Evolutionary conservation across 73 alveolate species (phyloP).

Genomic region (Breviolum minutum): DNA sequence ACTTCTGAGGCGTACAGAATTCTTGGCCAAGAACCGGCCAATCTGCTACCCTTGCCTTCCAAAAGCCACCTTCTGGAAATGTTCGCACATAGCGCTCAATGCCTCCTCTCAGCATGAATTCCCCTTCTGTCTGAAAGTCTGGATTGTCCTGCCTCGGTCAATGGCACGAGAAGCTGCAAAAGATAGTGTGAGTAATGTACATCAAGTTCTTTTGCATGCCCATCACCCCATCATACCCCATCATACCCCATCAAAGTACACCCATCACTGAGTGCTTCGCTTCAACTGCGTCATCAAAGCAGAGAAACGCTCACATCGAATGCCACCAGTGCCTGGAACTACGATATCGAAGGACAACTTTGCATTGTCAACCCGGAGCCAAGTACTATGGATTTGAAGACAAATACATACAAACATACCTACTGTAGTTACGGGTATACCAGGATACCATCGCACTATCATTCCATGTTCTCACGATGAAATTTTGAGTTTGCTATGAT

Average conservation of each 20-base stretch:
- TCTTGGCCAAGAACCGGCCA: not conserved
- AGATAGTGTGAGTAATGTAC: not conserved
- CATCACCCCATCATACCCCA: not conserved
- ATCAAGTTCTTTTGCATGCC: not conserved
- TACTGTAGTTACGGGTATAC: not conserved
- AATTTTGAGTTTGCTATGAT: too few relatives aligned
- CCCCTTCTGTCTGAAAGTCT: constrained; percentile 86
- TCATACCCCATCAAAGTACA: not conserved
- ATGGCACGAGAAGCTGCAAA: too few relatives aligned
- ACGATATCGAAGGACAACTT: not conserved
- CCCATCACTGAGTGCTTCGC: not conserved
- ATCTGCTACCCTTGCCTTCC: constrained; percentile 41
- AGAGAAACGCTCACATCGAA: constrained; percentile 93
- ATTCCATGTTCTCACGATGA: too few relatives aligned
- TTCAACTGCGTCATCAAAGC: constrained; percentile 85
- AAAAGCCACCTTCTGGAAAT: constrained; percentile 94
- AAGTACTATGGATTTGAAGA: not conserved
- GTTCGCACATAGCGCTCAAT: constrained; percentile 95
- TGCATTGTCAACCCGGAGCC: not conserved
- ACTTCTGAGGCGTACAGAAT: not conserved
- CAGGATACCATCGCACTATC: too few relatives aligned
- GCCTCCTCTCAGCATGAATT: constrained; percentile 92
- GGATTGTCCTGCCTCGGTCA: constrained; percentile 81
- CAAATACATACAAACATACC: not conserved
- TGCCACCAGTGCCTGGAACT: constrained; percentile 74